These are phyloP conservation scores for Camellia lanceoleosa DNA, from an alignment of 148 eudicot genomes.

Conservation along the genomic window DNA sequence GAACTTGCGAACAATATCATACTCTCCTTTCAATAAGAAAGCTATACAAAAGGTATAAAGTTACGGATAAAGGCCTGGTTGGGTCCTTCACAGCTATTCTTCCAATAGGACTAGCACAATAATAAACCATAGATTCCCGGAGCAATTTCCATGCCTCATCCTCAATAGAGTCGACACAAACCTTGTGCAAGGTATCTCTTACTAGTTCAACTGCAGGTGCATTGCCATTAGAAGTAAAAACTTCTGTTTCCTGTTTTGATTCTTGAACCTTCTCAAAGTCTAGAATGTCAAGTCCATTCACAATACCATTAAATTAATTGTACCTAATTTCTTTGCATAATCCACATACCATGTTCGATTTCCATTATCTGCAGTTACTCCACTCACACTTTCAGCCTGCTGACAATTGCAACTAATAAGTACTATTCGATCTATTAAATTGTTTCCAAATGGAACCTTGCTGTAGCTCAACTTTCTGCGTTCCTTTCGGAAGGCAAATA, in stretches of 20 bases:
- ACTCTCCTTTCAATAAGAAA: slow-evolving; percentile 53
- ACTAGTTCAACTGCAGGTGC: slow-evolving; percentile 16
- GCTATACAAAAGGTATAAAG: slow-evolving; percentile 49
- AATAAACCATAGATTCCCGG: slow-evolving; percentile 54
- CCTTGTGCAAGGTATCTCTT: slow-evolving; percentile 14
- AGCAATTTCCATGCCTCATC: slow-evolving; percentile 67
- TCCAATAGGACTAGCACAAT: slow-evolving; percentile 69
- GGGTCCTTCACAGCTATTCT: slow-evolving; percentile 73
- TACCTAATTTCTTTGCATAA: slow-evolving; percentile 28
- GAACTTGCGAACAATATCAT: slow-evolving; percentile 54
- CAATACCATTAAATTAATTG: slow-evolving; percentile 21
- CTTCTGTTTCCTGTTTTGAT: slow-evolving; percentile 23
- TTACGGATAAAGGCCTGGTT: slow-evolving; percentile 49
- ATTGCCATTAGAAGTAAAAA: slow-evolving; percentile 15
- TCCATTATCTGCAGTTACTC: slow-evolving; percentile 31
- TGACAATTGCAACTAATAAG: slow-evolving; percentile 35
- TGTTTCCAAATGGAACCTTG: slow-evolving; percentile 9
- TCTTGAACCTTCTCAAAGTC: slow-evolving; percentile 34
- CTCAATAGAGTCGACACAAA: slow-evolving; percentile 31
- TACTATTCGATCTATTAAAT: slow-evolving; percentile 1
- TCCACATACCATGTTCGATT: slow-evolving; percentile 50
- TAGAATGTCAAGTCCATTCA: slow-evolving; percentile 28
- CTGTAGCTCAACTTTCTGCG: background rate
- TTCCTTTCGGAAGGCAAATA: too few relatives aligned
- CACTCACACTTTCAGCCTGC: slow-evolving; percentile 42